Percentiles rank a stretch among this genome's conserved stretches.
These are phyloP conservation scores for Olyra latifolia DNA, from an alignment of 176 grass and related monocot species.

Conservation along the genomic window DNA sequence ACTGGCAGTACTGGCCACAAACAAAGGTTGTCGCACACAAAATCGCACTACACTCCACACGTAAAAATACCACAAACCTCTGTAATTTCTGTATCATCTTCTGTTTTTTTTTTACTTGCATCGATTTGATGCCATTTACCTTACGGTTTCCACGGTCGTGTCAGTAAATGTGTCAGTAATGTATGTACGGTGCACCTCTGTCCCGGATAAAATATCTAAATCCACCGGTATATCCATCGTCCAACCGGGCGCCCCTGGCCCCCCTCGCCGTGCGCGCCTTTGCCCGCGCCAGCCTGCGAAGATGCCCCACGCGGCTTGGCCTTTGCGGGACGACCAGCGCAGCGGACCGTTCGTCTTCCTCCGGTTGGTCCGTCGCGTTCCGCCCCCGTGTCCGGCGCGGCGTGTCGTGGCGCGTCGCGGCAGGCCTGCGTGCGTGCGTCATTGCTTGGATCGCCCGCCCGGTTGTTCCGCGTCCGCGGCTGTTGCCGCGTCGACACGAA, in stretches of 20 bases:
- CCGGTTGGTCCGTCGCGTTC: conserved; percentile 33
- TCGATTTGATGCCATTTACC: conserved; percentile 6
- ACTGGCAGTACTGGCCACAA: not conserved
- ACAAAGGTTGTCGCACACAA: not conserved
- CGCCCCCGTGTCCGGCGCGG: not conserved
- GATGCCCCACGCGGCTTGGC: conserved; percentile 29
- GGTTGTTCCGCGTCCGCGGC: not conserved
- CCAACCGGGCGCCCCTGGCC: not conserved
- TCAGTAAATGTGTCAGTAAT: conserved; percentile 38
- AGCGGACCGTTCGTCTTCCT: not conserved
- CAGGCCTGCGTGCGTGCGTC: not conserved
- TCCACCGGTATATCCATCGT: not conserved
- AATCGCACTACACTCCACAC: not conserved
- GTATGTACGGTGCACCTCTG: conserved; percentile 18
- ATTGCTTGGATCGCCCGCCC: conserved; percentile 45
- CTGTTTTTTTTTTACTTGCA: not conserved
- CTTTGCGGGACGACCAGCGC: conserved; percentile 31
- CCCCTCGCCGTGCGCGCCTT: not conserved
- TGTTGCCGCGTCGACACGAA: conserved; percentile 3
- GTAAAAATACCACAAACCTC: not conserved
- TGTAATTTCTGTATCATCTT: not conserved
- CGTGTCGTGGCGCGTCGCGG: not conserved
- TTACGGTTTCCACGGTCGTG: conserved; percentile 28
- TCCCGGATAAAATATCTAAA: conserved; percentile 41
- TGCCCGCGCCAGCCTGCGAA: conserved; percentile 25